A percentile compares a stretch with the other conserved stretches of the same genome.
Evolutionary conservation across 768 basidiomycete species (phyloP).

Genomic region (Tylopilus subfusipes): DNA sequence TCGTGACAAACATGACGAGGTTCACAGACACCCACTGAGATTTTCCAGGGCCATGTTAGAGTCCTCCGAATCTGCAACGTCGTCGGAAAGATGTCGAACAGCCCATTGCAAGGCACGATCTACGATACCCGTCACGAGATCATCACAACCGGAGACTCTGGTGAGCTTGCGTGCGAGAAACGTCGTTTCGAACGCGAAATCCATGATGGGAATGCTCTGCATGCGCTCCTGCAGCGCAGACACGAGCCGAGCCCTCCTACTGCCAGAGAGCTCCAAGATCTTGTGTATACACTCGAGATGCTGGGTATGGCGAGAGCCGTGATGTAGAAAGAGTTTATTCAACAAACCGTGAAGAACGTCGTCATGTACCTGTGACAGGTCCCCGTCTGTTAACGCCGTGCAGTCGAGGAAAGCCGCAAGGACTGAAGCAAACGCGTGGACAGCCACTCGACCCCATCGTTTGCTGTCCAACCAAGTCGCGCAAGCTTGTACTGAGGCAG

Average conservation of each 20-base stretch:
- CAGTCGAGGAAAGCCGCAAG: conserved; percentile 49
- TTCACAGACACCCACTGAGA: conserved; percentile 35
- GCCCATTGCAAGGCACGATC: conserved; percentile 54
- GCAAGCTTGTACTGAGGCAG: conserved; percentile 26
- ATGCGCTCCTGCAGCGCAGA: conserved; percentile 28
- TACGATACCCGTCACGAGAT: conserved; percentile 32
- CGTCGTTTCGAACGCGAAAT: conserved; percentile 31
- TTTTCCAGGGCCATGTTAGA: conserved; percentile 26
- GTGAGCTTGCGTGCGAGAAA: conserved; percentile 32
- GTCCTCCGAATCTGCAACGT: conserved; percentile 24
- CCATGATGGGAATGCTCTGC: conserved; percentile 21
- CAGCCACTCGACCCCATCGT: conserved; percentile 11
- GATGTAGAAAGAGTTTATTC: conserved; percentile 15
- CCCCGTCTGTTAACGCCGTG: conserved; percentile 12
- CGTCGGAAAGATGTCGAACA: conserved; percentile 42
- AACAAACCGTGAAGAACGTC: conserved; percentile 34
- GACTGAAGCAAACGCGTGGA: conserved; percentile 36
- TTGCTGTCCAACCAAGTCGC: conserved; percentile 39
- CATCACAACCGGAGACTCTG: conserved; percentile 19
- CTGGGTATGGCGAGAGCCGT: background rate
- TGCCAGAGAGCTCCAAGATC: conserved; percentile 27
- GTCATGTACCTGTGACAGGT: conserved; percentile 20
- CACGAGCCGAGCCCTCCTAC: conserved; percentile 17
- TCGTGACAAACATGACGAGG: background rate
- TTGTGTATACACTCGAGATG: conserved; percentile 28